Conservation (phyloP, 768 basidiomycete species). For the Calocera cornea region DNA sequence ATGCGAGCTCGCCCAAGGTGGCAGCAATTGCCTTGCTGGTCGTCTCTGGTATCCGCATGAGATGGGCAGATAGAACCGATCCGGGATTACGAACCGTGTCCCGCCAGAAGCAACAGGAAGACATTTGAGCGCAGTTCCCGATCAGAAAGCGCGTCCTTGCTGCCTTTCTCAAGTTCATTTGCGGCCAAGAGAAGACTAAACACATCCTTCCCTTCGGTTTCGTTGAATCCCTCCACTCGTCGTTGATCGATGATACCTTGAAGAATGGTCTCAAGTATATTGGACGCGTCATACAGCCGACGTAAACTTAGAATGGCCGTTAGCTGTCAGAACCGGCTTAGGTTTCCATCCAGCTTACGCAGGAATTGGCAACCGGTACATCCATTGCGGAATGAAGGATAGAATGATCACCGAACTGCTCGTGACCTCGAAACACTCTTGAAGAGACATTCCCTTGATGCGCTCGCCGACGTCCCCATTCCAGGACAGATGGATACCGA, state of each 20-base stretch:
- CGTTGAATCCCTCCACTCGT: background rate
- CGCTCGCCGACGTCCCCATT: background rate
- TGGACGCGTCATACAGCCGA: background rate
- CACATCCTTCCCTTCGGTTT: background rate
- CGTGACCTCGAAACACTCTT: background rate
- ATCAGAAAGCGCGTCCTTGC: background rate
- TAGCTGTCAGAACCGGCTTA: background rate
- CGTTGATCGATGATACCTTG: background rate
- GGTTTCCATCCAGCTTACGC: no score
- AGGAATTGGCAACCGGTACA: background rate
- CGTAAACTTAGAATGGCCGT: background rate
- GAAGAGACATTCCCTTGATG: background rate
- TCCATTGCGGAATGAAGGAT: background rate
- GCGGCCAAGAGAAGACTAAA: background rate
- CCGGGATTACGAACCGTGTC: constrained; percentile 11
- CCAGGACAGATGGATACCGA: background rate
- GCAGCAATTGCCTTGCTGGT: constrained; percentile 25
- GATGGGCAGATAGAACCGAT: background rate
- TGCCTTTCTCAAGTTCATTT: background rate
- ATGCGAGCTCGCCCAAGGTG: constrained; percentile 23
- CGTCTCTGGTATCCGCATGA: constrained; percentile 19
- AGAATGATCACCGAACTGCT: background rate
- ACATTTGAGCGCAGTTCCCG: constrained; percentile 12
- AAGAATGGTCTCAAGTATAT: background rate
- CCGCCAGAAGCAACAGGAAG: constrained; percentile 14